Conservation (phyloP, 2,329 filamentous ascomycete species). For the Nothophoma quercina region DNA sequence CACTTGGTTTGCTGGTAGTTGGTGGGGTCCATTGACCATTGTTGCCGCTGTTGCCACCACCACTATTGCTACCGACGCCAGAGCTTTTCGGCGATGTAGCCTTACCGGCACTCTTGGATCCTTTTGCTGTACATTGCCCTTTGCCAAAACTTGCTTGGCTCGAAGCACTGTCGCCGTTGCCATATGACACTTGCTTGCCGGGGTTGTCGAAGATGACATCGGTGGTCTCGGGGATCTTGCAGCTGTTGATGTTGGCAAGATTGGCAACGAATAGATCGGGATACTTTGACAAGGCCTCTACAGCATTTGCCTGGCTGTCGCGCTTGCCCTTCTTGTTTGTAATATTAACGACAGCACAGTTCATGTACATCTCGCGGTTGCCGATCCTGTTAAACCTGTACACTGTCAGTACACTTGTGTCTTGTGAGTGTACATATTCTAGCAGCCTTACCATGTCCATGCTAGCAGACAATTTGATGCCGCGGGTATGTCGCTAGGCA, state of each 20-base stretch:
- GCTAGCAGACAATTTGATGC: conserved; percentile 69
- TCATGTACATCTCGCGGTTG: conserved; percentile 88
- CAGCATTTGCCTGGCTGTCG: conserved; percentile 56
- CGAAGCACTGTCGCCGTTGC: conserved; percentile 38
- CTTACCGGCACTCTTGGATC: conserved; percentile 21
- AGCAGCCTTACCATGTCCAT: conserved; percentile 62
- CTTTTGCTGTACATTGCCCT: conserved; percentile 30
- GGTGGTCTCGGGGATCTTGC: conserved; percentile 47
- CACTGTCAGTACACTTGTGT: too few relatives aligned
- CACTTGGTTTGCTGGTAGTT: not conserved
- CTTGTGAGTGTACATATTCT: too few relatives aligned
- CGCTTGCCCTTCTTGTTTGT: conserved; percentile 54
- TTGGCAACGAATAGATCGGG: conserved; percentile 57
- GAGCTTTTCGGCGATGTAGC: conserved; percentile 2
- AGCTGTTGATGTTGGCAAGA: conserved; percentile 51
- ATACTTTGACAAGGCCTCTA: conserved; percentile 41
- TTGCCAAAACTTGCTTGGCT: conserved; percentile 19
- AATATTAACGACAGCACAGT: conserved; percentile 76
- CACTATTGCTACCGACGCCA: conserved; percentile 15
- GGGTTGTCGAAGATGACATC: conserved; percentile 53
- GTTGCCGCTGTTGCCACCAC: not conserved
- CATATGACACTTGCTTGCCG: conserved; percentile 51
- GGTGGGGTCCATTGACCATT: conserved; percentile 24
- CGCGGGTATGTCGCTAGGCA: conserved; percentile 68
- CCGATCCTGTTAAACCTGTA: conserved; percentile 71